Base-by-base conservation (phyloP, 306 rosid genomes). In the Dicorynia guianensis region DNA sequence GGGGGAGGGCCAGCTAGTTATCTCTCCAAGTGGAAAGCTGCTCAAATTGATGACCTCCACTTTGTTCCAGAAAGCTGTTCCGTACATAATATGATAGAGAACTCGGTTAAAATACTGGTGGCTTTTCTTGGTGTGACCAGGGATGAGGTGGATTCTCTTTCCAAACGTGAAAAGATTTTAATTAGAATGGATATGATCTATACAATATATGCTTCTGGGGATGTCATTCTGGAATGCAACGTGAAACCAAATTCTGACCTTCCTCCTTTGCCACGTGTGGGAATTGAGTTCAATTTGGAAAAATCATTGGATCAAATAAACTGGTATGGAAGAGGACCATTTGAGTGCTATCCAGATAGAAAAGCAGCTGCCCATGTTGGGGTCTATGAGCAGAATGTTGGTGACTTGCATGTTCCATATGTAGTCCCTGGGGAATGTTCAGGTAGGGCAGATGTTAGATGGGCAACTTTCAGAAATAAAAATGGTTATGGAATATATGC, bases 321-420 rank as follows among this genome's bases (percentile, higher is more conserved):
- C 40, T 95, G 98, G 97, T 95, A 92, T 13, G 98, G 98, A 74
- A 89, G 93, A 90, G 98, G 98, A 14, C 98, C 96, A 13, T 90
- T 92, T 47, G 98, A 95, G 83, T 92, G 97, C 61, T 92, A 92
- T 82, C 97, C 97, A 0, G 98, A 92, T 83, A 81, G 98, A 71
- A 95, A 92, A 79, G 96, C 91, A 17, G 90, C 93, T n/a, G 97
- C 98, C 11, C 93, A 89, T 58, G 88, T 92, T 33, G 93, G 81
- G 20, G 70, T 90, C 48, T 92, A 92, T 12, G 91, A 92, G 83
- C 71, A 78, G 71, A 89, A 67, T 46, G 89, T 92, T 25, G 72
- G 76, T 34, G 93, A 92, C 72, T 70, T 95, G 96, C 96, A 95
- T 69, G 97, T 92, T 81, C 98, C 98, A 30, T 95, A 95, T 48